These are phyloP conservation scores for Rugiboletus extremiorientalis DNA, from an alignment of 1,284 basidiomycete species.

Conservation along the genomic window DNA sequence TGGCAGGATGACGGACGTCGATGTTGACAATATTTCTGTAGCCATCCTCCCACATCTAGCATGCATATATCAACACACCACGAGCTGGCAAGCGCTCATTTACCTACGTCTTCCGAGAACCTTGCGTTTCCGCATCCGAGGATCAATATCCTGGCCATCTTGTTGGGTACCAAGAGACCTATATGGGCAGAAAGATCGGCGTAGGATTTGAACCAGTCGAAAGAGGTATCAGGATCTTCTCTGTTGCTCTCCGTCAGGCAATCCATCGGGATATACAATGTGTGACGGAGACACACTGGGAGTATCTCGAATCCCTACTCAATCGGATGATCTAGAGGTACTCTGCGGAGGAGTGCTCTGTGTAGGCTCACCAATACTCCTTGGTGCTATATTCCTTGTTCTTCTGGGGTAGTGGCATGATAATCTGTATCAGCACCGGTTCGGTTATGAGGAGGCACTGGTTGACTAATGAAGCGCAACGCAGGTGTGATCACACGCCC, in stretches of 20 bases:
- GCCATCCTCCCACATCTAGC: conserved; percentile 88
- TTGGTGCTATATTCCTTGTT: conserved; percentile 29
- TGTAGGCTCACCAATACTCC: conserved; percentile 29
- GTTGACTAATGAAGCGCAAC: conserved; percentile 1
- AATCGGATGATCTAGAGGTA: not conserved
- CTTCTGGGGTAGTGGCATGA: conserved; percentile 21
- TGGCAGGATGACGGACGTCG: conserved; percentile 55
- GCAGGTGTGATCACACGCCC: conserved; percentile 15
- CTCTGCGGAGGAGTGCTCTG: not conserved
- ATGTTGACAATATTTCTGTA: conserved; percentile 84
- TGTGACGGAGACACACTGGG: conserved; percentile 17
- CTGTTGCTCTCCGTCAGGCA: conserved; percentile 35
- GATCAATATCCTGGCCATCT: conserved; percentile 73
- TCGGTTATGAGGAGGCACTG: too few relatives aligned
- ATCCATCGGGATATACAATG: not conserved
- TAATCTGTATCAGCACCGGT: too few relatives aligned
- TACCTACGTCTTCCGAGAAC: conserved; percentile 68
- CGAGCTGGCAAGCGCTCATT: not conserved
- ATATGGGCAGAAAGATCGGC: conserved; percentile 62
- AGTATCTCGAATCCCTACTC: conserved; percentile 30
- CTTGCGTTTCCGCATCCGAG: conserved; percentile 91
- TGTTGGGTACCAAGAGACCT: conserved; percentile 62
- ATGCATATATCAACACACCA: not conserved
- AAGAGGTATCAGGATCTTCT: conserved; percentile 62
- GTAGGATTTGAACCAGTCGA: conserved; percentile 89